phyloP scores from a whole-genome alignment of 495 filamentous ascomycete genomes.

The Rhypophila decipiens region DNA sequence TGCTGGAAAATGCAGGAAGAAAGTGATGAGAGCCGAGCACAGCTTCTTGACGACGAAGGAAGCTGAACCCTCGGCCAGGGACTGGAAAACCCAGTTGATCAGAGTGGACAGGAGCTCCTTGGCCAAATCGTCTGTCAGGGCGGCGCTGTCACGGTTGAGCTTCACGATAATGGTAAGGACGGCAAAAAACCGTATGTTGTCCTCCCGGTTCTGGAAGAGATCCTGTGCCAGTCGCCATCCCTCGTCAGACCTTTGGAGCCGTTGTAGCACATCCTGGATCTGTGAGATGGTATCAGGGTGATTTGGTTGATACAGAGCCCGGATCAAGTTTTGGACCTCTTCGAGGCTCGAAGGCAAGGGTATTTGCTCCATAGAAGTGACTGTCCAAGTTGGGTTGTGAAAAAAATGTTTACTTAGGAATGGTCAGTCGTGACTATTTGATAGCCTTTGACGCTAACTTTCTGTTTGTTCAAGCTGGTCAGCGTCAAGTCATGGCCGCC shows the following conservation, averaged over 20 bases:
- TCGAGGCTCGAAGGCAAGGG: constrained; percentile 30
- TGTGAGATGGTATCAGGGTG: constrained; percentile 51
- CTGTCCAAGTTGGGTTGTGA: neutral
- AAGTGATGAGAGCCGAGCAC: constrained; percentile 72
- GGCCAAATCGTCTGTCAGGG: constrained; percentile 55
- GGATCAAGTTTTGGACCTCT: constrained; percentile 51
- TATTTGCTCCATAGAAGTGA: constrained; percentile 20
- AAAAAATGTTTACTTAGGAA: no score
- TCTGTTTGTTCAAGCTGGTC: no score
- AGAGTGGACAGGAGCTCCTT: constrained; percentile 62
- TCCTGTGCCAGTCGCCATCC: constrained; percentile 82
- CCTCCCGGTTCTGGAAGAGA: constrained; percentile 56
- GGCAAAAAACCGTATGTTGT: constrained; percentile 84
- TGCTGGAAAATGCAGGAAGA: constrained; percentile 65
- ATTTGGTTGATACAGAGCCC: constrained; percentile 66
- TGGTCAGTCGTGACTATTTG: no score
- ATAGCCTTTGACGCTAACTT: neutral
- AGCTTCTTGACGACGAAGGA: constrained; percentile 73
- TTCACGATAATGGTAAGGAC: constrained; percentile 91
- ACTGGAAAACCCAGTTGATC: constrained; percentile 58
- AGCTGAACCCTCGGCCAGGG: constrained; percentile 52
- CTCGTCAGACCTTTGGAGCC: constrained; percentile 65
- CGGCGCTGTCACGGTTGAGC: constrained; percentile 71
- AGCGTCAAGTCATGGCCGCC: no score
- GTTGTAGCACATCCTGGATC: constrained; percentile 71